A percentile compares a stretch with the other conserved stretches of the same genome.
phyloP scores from a whole-genome alignment of 192 early-diverging fungal genomes.

The Coemansia sp. region DNA sequence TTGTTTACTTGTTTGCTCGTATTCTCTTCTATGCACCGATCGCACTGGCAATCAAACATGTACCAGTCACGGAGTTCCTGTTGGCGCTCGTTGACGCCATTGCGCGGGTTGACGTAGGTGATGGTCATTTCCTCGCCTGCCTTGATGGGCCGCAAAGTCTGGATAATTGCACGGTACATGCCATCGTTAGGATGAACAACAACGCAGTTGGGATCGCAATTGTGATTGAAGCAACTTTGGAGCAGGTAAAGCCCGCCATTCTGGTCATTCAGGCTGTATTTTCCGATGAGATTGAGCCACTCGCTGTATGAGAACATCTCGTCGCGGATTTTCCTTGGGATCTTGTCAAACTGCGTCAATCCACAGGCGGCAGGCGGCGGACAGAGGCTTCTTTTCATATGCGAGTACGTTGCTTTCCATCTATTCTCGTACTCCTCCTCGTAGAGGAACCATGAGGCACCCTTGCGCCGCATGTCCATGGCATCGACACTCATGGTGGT shows the following conservation, averaged over 20 bases:
- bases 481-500: conserved; percentile 15
- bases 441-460: conserved; percentile 21
- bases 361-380: conserved; percentile 55
- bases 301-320: conserved; percentile 57
- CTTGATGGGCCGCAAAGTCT: conserved; percentile 58
- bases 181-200: conserved; percentile 56
- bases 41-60: conserved; percentile 61
- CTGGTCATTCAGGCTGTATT: conserved; percentile 65
- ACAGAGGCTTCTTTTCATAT: conserved; percentile 51
- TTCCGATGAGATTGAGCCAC: conserved; percentile 58
- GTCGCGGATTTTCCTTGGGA: conserved; percentile 51
- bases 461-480: conserved; percentile 22
- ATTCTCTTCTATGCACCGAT: conserved; percentile 55
- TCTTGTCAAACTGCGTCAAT: conserved; percentile 47
- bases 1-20: neutral
- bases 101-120: conserved; percentile 61
- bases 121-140: conserved; percentile 61
- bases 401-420: conserved; percentile 18
- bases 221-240: conserved; percentile 62
- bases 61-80: conserved; percentile 58
- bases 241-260: conserved; percentile 62
- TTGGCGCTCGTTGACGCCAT: conserved; percentile 56
- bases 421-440: conserved; percentile 16
- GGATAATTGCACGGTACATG: conserved; percentile 57
- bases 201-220: conserved; percentile 56